Conservation (phyloP, 108 stramenopile species). For the Ochromonas danica region DNA sequence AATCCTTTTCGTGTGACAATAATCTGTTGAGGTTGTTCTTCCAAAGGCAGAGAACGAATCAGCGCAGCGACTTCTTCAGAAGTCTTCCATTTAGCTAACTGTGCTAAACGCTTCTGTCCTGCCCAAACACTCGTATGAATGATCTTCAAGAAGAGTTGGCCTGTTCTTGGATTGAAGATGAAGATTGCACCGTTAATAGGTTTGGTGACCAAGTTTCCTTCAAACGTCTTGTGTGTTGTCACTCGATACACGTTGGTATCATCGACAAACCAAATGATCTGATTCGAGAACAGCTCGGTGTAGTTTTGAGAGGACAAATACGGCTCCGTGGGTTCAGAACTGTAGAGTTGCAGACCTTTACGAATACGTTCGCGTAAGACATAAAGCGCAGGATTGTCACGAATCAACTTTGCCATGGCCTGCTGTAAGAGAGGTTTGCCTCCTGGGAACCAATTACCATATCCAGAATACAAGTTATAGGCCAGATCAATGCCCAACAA, state of each 20-base stretch:
- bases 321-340: constrained; percentile 98
- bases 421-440: constrained; percentile 95
- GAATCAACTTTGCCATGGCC: constrained; percentile 98
- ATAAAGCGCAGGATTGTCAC: constrained; percentile 97
- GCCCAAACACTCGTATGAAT: constrained; percentile 99
- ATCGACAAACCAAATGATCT: constrained; percentile 99
- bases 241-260: constrained; percentile 99
- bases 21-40: constrained; percentile 99
- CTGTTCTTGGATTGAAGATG: constrained; percentile 98
- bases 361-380: constrained; percentile 97
- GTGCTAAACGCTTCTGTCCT: constrained; percentile 96
- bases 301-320: constrained; percentile 97
- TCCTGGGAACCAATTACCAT: constrained; percentile 96
- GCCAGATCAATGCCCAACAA: constrained; percentile 91
- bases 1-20: constrained; percentile 98
- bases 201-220: constrained; percentile 93
- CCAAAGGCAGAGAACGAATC: constrained; percentile 93
- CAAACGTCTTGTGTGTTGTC: constrained; percentile 98
- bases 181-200: constrained; percentile 99
- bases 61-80: constrained; percentile 97
- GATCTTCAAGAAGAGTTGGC: constrained; percentile 96
- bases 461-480: constrained; percentile 93
- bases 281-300: constrained; percentile 94
- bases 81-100: constrained; percentile 99
- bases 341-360: constrained; percentile 97